Evolutionary conservation across 1,284 basidiomycete species (phyloP), one percentile per base, ranked within the genome.

Genomic region (Moesziomyces antarcticus): DNA sequence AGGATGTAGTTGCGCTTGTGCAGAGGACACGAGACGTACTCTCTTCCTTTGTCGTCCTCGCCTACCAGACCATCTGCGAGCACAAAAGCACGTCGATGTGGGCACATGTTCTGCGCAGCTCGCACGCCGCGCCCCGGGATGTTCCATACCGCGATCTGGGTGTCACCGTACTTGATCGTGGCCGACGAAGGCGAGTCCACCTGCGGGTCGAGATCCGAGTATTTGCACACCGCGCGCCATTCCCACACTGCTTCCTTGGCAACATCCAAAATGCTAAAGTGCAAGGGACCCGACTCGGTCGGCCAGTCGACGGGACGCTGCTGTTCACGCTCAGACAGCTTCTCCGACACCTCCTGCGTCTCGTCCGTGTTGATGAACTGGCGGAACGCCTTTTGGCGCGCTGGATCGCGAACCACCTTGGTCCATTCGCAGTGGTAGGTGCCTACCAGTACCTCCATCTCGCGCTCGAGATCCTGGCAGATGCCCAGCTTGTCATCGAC

Each of bases 401-500:
- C 85, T 1, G 88, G 88, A 69, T 89, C 87, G 65, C 88, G 85
- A 3, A 92, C 88, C 4, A 90, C 90, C 30, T 85, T 86, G 16
- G 88, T 88, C 91, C 91, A 92, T 81, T 92, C 91, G 78, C 90
- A 89, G 67, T 88, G 86, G 80, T 90, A 92, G 3, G 90, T 89
- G 42, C 79, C 88, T 5, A 92, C 87, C 3, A 92, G 85, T 20
- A 86, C 85, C 44, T 89, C 86, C 91, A 92, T 92, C 48, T 90
- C 87, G n/a, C 85, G 85, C 67, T 92, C 91, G 7, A 92, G 86
- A 42, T 91, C 89, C 16, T 85, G 86, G 78, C 91, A 92, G 74
- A 93, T 91, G 4, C 91, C 90, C 0, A 93, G 87, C 73, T 90
- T 88, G 76, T 93, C 91, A n/a, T 91, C 88, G 48, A 92, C 77